Evolutionary conservation across 202 grass and related monocot species (phyloP), one percentile per base, ranked within the genome.

Genomic region (Elaeis oleifera): DNA sequence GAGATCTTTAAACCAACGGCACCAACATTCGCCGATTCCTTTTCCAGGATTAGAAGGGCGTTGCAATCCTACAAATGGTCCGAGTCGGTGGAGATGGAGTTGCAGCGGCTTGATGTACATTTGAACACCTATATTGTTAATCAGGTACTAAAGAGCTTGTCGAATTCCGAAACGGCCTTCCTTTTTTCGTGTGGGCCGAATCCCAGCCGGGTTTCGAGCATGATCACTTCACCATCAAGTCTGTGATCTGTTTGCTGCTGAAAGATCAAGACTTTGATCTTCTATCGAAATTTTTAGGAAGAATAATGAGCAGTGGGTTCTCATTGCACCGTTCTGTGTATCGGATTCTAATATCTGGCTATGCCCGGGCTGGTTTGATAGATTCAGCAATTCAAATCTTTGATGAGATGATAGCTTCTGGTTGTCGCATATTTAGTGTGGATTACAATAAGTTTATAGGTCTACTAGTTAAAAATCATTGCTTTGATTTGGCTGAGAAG

Each of bases 371-470:
- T 28, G 81, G 74, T 23, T 74, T 79, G 48, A 69, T 96, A 2
- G 53, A 64, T 71, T 76, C 51, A 0, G 91, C 83, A 49, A 76
- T 96, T 54, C 59, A 76, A 59, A 84, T 78, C 18, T 96, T 96
- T 76, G 91, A 96, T 84, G 84, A 90, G 52, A 88, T 96, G 82
- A 53, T 83, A 51, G 36, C 20, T 3, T 85, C 84, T 0, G 81
- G 82, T 78, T 88, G 84, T 60, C 80, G 87, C 26, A 58, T 88
- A 51, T 78, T 85, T 72, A 75, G 78, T 29, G 61, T 96, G 2
- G 91, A 96, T 66, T 85, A 88, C 23, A 96, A 96, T 62, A 85
- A 76, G 75, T 85, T 90, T 80, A 83, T 96, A 71, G 81, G 91
- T 59, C 84, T 96, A 19, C 59, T 96, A 21, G 60, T 90, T 71